phyloP scores from a whole-genome alignment of 768 basidiomycete genomes.

The Pulveroboletus sp. region DNA sequence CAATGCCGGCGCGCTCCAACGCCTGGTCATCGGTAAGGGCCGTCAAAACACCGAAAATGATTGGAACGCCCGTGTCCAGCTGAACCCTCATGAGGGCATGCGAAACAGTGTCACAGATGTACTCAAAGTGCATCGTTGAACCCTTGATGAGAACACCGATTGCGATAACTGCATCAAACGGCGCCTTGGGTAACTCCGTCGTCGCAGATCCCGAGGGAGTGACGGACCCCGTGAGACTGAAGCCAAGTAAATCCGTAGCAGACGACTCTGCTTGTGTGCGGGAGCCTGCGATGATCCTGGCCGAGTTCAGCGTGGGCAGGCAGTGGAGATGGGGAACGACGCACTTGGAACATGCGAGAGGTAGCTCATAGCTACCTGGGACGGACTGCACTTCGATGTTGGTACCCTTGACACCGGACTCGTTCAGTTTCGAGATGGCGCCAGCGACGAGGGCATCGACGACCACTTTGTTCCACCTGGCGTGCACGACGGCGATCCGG shows the following conservation, averaged over 20 bases:
- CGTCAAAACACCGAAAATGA: conserved; percentile 95
- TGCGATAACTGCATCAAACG: conserved; percentile 95
- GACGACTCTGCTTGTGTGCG: conserved; percentile 74
- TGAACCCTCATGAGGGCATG: conserved; percentile 94
- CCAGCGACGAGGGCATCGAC: conserved; percentile 84
- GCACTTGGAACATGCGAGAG: conserved; percentile 79
- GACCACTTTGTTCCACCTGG: conserved; percentile 89
- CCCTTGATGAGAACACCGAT: conserved; percentile 99
- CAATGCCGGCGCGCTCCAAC: conserved; percentile 88
- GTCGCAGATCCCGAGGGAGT: conserved; percentile 23
- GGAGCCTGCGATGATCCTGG: conserved; percentile 84
- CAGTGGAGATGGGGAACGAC: conserved; percentile 20
- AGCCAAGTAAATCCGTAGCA: conserved; percentile 70
- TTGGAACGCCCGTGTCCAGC: conserved; percentile 88
- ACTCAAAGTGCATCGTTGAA: conserved; percentile 98
- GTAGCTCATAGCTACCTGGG: conserved; percentile 94
- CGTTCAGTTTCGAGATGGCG: conserved; percentile 72
- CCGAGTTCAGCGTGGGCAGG: conserved; percentile 7
- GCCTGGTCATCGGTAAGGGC: conserved; percentile 93
- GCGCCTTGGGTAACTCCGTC: conserved; percentile 44
- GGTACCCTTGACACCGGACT: conserved; percentile 78
- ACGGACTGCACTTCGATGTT: conserved; percentile 92
- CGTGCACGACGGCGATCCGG: conserved; percentile 90
- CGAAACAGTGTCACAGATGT: conserved; percentile 91
- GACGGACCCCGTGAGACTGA: conserved; percentile 39